These are phyloP conservation scores for Boletus hoseneyae DNA, from an alignment of 1,284 basidiomycete genomes.

Conservation along the genomic window DNA sequence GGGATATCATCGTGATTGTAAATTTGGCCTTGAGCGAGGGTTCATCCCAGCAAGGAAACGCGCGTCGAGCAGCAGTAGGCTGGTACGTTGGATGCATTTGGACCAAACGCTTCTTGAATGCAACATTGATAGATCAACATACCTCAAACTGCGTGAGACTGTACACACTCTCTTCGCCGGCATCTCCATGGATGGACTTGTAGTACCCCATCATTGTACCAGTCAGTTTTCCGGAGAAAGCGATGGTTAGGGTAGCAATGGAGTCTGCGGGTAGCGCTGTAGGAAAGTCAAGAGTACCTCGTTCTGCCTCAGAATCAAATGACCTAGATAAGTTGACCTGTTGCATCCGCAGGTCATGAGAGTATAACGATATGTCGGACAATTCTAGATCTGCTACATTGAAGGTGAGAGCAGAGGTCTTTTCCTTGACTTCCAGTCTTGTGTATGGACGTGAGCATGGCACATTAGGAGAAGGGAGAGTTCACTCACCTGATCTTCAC, in stretches of 20 bases:
- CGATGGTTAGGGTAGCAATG: conserved; percentile 59
- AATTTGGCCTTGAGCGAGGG: conserved; percentile 91
- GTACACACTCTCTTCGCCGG: conserved; percentile 64
- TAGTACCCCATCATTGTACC: conserved; percentile 76
- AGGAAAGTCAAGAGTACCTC: conserved; percentile 58
- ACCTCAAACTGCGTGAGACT: conserved; percentile 83
- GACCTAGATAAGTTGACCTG: conserved; percentile 47
- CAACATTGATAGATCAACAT: conserved; percentile 10
- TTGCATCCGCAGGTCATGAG: conserved; percentile 53
- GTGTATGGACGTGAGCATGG: conserved; percentile 6
- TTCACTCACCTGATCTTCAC: conserved; percentile 66
- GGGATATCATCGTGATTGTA: conserved; percentile 80
- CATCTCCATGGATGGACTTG: conserved; percentile 52
- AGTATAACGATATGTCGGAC: conserved; percentile 62
- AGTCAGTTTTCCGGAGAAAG: conserved; percentile 63
- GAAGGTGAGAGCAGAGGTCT: conserved; percentile 67
- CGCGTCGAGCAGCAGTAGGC: conserved; percentile 83
- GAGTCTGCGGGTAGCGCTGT: conserved; percentile 58
- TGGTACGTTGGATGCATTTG: conserved; percentile 41
- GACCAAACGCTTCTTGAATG: conserved; percentile 13
- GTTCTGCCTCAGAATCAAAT: conserved; percentile 63
- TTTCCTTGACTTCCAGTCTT: conserved; percentile 69
- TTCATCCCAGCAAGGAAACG: conserved; percentile 93
- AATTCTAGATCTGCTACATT: conserved; percentile 74
- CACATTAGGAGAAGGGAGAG: background rate